Evolutionary conservation across 129 eudicot genomes (phyloP).

Genomic region (Sambucus nigra): DNA sequence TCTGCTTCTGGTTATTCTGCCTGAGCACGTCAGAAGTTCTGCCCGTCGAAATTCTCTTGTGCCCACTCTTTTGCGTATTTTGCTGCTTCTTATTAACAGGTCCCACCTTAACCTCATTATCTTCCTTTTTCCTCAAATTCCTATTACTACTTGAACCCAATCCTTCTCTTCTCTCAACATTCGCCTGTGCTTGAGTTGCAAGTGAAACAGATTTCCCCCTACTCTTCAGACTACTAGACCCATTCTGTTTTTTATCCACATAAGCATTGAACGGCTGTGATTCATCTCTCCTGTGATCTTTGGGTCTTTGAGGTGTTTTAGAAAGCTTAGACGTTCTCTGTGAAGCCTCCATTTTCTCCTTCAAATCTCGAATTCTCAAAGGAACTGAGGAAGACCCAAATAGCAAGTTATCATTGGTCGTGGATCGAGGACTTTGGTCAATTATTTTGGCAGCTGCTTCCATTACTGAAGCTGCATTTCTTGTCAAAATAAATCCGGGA

Average conservation of each 20-base stretch:
- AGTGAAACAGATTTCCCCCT: conserved; percentile 48
- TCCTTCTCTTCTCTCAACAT: conserved; percentile 44
- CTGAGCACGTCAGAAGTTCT: conserved; percentile 50
- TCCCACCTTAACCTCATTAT: conserved; percentile 21
- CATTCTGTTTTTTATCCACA: conserved; percentile 30
- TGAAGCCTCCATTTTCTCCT: conserved; percentile 69
- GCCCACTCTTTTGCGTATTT: conserved; percentile 36
- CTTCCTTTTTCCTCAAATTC: conserved; percentile 39
- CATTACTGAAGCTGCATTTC: conserved; percentile 66
- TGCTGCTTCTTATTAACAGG: conserved; percentile 27
- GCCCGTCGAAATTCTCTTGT: conserved; percentile 33
- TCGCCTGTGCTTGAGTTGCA: conserved; percentile 37
- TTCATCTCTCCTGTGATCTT: conserved; percentile 24
- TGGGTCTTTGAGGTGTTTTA: conserved; percentile 35
- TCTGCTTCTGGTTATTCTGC: conserved; percentile 86
- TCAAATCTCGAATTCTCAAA: conserved; percentile 50
- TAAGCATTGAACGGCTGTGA: conserved; percentile 12
- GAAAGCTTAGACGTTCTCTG: conserved; percentile 30
- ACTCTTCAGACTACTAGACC: conserved; percentile 30
- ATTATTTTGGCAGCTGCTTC: conserved; percentile 80
- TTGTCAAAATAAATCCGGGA: conserved; percentile 80
- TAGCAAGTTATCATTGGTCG: conserved; percentile 29
- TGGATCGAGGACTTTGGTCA: conserved; percentile 64
- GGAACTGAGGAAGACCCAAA: conserved; percentile 57
- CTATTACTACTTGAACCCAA: conserved; percentile 35